Base-by-base conservation (phyloP, 2,329 filamentous ascomycete species). In the Hymenoscyphus fructigenus region DNA sequence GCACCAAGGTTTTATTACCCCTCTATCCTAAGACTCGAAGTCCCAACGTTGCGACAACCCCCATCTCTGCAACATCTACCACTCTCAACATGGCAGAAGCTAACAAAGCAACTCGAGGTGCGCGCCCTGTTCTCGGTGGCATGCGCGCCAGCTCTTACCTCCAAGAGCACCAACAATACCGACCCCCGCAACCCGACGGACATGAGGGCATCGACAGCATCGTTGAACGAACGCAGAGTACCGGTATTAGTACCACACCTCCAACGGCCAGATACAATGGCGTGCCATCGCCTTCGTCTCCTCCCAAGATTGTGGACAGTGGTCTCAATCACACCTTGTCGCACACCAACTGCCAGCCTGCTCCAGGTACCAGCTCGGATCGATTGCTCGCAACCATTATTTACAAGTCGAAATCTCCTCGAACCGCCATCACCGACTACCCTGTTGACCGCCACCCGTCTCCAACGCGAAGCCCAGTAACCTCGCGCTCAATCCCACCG, bases 171-270 rank as follows among this genome's bases (percentile, higher is more conserved):
- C 85, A 88, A 75, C 85, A 88, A 72, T 87, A 86, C 69, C 84
- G 86, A 59, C 83, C 84, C 34, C 84, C 85, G 12, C 79, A 74
- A 38, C 73, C 72, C 58, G 74, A 83, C 57, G 85, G 87, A 32
- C 79, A 79, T 65, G 85, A 86, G 68, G 86, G 85, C 67, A 89
- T 89, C 70, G 87, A 89, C 73, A 86, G 85, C 57, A 85, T 89
- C 17, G 83, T 89, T 60, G 86, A 89, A 75, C 83, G 85, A 66
- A 72, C 82, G 36, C 77, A 78, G 66, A 75, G 75, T 34, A 74
- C 77, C 38, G 75, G 74, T 50, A 72, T 80, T 73, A 78, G 64
- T 29, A 74, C 79, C 58, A 76, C 80, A 14, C 81, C 79, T 70
- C 67, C 79, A 15, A 77, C 80, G 63, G 76, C n/a, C n/a, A 50